Conservation (phyloP, 1,284 basidiomycete genomes). For the Sparassis latifolia region DNA sequence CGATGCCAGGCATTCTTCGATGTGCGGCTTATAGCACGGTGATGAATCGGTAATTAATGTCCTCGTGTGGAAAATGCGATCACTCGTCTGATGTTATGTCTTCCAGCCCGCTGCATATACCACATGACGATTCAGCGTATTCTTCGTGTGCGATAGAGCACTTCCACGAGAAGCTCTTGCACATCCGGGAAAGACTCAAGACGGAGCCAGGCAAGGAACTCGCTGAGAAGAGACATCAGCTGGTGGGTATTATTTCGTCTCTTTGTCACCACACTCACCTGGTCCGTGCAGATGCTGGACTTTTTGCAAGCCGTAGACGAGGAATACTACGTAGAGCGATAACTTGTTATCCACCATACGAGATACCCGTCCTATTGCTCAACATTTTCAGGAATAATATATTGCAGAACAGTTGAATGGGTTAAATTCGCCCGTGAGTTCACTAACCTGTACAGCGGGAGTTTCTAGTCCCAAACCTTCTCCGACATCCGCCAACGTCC, state of each 20-base stretch:
- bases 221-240: slow-evolving; percentile 67
- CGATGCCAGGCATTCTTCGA: slow-evolving; percentile 65
- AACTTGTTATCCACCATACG: neutral
- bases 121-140: slow-evolving; percentile 41
- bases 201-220: slow-evolving; percentile 63
- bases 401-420: no score
- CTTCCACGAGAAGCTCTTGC: slow-evolving; percentile 83
- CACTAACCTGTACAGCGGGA: no score
- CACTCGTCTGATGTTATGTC: slow-evolving; percentile 4
- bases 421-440: no score
- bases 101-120: slow-evolving; percentile 60
- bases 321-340: slow-evolving; percentile 16
- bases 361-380: neutral
- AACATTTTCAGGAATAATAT: no score
- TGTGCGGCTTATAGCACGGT: slow-evolving; percentile 73
- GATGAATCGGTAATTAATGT: slow-evolving; percentile 46
- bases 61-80: neutral
- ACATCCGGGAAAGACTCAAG: slow-evolving; percentile 71
- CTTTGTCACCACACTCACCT: neutral
- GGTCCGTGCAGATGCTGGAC: slow-evolving; percentile 22
- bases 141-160: slow-evolving; percentile 68
- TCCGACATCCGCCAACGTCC: no score
- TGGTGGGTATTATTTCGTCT: slow-evolving; percentile 40
- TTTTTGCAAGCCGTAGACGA: slow-evolving; percentile 24
- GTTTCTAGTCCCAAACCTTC: no score